These are phyloP conservation scores for Cladosporium austrohemisphaericum DNA, from an alignment of 2,329 filamentous ascomycete species.

Conservation along the genomic window DNA sequence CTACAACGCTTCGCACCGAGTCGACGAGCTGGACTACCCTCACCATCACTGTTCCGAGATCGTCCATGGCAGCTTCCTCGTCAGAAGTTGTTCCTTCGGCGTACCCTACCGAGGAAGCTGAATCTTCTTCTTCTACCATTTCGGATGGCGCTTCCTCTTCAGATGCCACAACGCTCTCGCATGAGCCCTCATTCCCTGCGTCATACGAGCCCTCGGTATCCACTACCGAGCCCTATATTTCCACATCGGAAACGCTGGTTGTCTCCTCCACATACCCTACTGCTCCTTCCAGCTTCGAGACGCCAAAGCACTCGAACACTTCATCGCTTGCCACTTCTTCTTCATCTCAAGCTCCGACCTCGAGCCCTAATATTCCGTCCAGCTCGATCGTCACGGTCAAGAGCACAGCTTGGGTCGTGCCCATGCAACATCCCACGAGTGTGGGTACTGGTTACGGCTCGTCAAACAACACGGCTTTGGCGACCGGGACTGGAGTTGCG, in stretches of 20 bases:
- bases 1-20: not conserved
- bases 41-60: too few relatives aligned
- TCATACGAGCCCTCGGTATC: slow-evolving; percentile 2
- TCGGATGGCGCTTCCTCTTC: too few relatives aligned
- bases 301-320: not conserved
- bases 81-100: too few relatives aligned
- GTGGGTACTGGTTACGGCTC: not conserved
- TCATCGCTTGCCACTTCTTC: not conserved
- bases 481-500: not conserved
- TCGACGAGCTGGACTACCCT: not conserved
- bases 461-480: slow-evolving; percentile 1
- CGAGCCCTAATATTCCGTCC: not conserved
- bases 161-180: too few relatives aligned
- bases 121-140: too few relatives aligned
- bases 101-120: too few relatives aligned
- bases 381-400: slow-evolving; percentile 3
- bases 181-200: too few relatives aligned
- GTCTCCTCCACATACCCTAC: not conserved
- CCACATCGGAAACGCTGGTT: slow-evolving; percentile 1
- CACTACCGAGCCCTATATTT: slow-evolving; percentile 3
- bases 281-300: not conserved
- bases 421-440: not conserved
- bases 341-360: not conserved
- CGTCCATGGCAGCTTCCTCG: too few relatives aligned
- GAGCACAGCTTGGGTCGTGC: not conserved